Evolutionary conservation across 2,329 filamentous ascomycete genomes (phyloP).

Genomic region (Xylariomycetidae sp.): DNA sequence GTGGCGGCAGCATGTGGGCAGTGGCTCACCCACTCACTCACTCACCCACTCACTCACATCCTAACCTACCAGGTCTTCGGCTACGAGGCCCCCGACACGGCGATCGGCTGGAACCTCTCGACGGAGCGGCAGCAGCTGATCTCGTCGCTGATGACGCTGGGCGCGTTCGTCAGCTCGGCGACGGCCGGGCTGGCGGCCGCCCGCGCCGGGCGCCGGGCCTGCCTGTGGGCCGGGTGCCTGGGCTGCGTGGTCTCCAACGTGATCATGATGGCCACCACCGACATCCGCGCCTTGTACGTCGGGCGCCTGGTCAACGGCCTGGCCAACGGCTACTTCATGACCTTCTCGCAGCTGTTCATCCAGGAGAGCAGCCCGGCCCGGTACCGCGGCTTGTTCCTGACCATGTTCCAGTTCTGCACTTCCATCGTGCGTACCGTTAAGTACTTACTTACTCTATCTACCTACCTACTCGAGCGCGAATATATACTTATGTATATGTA

Average conservation of each 20-base stretch:
- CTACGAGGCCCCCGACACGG: slow-evolving; percentile 25
- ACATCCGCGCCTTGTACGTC: slow-evolving; percentile 47
- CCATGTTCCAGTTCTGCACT: slow-evolving; percentile 42
- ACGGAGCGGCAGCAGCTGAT: slow-evolving; percentile 31
- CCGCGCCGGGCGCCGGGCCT: slow-evolving; percentile 35
- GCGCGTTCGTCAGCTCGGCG: slow-evolving; percentile 28
- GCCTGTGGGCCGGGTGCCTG: slow-evolving; percentile 41
- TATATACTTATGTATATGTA: too few relatives aligned
- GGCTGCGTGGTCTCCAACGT: slow-evolving; percentile 45
- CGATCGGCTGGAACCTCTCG: slow-evolving; percentile 39
- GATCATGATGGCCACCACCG: slow-evolving; percentile 51
- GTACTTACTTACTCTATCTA: neutral
- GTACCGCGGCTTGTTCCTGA: slow-evolving; percentile 42
- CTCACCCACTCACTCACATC: slow-evolving; percentile 1
- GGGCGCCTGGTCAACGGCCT: slow-evolving; percentile 50
- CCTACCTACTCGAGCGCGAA: slow-evolving; percentile 1
- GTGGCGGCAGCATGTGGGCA: too few relatives aligned
- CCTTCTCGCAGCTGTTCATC: slow-evolving; percentile 44
- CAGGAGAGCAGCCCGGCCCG: slow-evolving; percentile 41
- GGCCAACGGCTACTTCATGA: slow-evolving; percentile 53
- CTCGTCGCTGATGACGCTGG: slow-evolving; percentile 30
- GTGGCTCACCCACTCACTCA: too few relatives aligned
- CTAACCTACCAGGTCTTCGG: slow-evolving; percentile 30
- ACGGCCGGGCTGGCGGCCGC: slow-evolving; percentile 24
- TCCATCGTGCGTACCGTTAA: slow-evolving; percentile 29